Conservation (phyloP, 768 basidiomycete genomes). For the Suillus occidentalis region DNA sequence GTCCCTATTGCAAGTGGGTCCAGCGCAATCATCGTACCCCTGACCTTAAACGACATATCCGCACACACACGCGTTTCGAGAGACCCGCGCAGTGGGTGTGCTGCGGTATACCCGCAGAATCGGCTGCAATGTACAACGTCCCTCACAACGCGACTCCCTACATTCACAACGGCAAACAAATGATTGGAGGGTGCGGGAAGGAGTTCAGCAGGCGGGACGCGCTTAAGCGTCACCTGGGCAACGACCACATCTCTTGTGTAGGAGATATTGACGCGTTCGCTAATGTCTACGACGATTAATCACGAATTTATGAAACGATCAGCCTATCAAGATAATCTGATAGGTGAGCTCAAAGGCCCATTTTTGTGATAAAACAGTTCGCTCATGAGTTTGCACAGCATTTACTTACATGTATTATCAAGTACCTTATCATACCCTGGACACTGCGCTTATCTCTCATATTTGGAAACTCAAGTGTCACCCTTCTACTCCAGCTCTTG, state of each 20-base stretch:
- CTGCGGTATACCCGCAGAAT: constrained; percentile 32
- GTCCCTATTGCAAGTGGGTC: constrained; percentile 48
- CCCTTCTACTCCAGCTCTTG: neutral
- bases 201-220: constrained; percentile 40
- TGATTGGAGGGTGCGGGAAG: constrained; percentile 39
- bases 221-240: constrained; percentile 41
- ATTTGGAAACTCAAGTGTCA: neutral
- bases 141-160: constrained; percentile 26
- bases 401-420: neutral
- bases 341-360: neutral
- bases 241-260: constrained; percentile 34
- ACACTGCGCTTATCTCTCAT: neutral
- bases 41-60: constrained; percentile 60
- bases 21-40: constrained; percentile 52
- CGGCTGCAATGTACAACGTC: constrained; percentile 23
- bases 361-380: neutral
- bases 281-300: constrained; percentile 24
- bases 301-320: neutral
- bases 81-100: constrained; percentile 40
- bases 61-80: constrained; percentile 45
- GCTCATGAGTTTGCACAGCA: neutral
- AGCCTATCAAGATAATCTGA: neutral
- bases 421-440: neutral
- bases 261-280: constrained; percentile 33
- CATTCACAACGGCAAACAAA: constrained; percentile 26